Percentiles rank a stretch among this genome's conserved stretches.
These are phyloP conservation scores for Telopea speciosissima DNA, from an alignment of 177 flowering plant genomes.

Conservation along the genomic window DNA sequence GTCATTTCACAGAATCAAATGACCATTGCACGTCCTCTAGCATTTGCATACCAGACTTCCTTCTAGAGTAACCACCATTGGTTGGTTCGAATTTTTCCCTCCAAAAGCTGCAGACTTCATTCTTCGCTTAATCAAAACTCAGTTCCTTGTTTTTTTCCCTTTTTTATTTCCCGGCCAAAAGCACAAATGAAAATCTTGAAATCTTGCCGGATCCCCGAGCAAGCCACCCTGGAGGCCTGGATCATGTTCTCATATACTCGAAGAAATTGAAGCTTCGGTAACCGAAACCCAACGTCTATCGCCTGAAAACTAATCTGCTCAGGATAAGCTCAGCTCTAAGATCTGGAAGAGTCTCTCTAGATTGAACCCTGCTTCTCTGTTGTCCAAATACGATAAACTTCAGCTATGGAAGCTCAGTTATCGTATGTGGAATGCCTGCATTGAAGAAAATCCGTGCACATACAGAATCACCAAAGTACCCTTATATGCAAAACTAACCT, in stretches of 20 bases:
- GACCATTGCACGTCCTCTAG: too few species aligned
- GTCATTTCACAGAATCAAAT: too few species aligned
- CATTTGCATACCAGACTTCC: too few species aligned
- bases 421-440: constrained; percentile 95
- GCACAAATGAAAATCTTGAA: constrained; percentile 25
- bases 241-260: constrained; percentile 12
- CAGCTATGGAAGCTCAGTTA: constrained; percentile 83
- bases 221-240: constrained; percentile 3
- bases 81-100: too few species aligned
- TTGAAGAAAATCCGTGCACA: too few species aligned
- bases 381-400: constrained; percentile 60
- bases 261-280: constrained; percentile 24
- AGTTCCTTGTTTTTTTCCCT: neutral
- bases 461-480: too few species aligned
- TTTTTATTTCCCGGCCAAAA: constrained; percentile 11
- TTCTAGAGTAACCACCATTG: too few species aligned
- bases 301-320: neutral
- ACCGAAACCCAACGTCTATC: constrained; percentile 21
- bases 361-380: constrained; percentile 33
- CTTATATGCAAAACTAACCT: too few species aligned
- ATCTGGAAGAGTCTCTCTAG: constrained; percentile 20
- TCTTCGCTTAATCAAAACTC: too few species aligned
- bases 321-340: constrained; percentile 10
- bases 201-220: constrained; percentile 16
- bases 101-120: too few species aligned